Base-by-base conservation (phyloP, 225 moss, liverwort and hornwort genomes). In the Rhytidiadelphus loreus region DNA sequence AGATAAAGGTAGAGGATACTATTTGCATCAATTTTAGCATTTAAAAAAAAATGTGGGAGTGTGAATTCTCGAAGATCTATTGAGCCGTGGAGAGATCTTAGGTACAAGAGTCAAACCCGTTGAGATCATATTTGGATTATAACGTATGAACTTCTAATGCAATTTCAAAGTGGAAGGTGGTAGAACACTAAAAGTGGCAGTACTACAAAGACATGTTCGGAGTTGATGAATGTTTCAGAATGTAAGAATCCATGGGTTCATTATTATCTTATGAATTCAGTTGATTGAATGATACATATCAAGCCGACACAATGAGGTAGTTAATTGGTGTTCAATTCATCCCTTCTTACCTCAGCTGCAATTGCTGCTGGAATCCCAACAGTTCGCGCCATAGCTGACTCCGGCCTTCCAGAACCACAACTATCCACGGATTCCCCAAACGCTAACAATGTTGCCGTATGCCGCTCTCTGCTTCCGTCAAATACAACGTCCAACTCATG, bases 291-390 rank as follows among this genome's bases (percentile, higher is more conserved):
- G 62, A 12, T n/a, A n/a, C 65, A 35, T 64, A 39, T 65, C 46
- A n/a, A n/a, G 71, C 29, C 32, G 41, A 61, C 53, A 69, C 33
- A 71, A 30, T 10, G 73, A 56, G 46, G 41, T 77, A 66, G 61
- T 61, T 59, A 53, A 35, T 66, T 43, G 39, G 33, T 70, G 62
- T 52, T n/a, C 84, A 60, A 50, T 53, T 89, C 62, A 68, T 66
- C 78, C 48, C 39, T 78, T 61, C 88, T 83, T 91, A 98, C 98
- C 96, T 98, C 95, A 87, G 98, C 97, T 90, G 95, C 97, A 90
- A 98, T 96, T 20, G 96, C 98, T 89, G 94, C 96, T 82, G 98
- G 96, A 80, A 98, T 70, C 37, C 98, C 98, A 75, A 97, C 98
- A 85, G 96, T 97, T 30, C 95, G 92, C 28, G 96, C 98, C 98